Conservation (phyloP, 2,329 filamentous ascomycete species). For the Fusarium odoratissimum region DNA sequence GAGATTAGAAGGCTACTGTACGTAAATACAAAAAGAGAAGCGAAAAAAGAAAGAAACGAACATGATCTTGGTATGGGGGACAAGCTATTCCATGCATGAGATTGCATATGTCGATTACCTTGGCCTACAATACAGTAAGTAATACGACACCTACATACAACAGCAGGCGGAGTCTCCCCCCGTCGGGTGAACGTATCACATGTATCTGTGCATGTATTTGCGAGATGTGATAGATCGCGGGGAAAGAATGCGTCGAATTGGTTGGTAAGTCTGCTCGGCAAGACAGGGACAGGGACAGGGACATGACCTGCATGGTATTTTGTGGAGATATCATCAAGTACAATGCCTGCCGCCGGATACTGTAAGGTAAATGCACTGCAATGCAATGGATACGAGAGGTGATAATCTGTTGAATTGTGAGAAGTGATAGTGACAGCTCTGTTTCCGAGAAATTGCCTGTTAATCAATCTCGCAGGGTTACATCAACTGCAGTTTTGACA, state of each 20-base stretch:
- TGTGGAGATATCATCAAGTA: neutral
- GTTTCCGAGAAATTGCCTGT: neutral
- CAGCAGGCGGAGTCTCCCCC: neutral
- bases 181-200: neutral
- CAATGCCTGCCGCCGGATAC: neutral
- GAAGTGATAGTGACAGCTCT: neutral
- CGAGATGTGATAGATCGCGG: conserved; percentile 36
- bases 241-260: conserved; percentile 18
- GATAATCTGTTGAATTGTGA: neutral
- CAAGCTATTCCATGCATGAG: neutral
- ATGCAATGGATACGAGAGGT: neutral
- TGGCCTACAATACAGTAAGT: neutral
- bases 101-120: neutral
- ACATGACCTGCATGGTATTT: neutral
- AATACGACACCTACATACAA: neutral
- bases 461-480: neutral
- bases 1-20: neutral
- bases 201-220: neutral
- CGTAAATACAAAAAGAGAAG: neutral
- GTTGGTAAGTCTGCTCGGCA: neutral
- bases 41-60: neutral
- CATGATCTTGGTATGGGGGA: neutral
- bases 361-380: neutral
- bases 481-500: neutral
- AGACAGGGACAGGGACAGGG: neutral